Evolutionary conservation across 805 yeast genomes (phyloP), one percentile per base, ranked within the genome.

Genomic region (Yamadazyma phyllophila): DNA sequence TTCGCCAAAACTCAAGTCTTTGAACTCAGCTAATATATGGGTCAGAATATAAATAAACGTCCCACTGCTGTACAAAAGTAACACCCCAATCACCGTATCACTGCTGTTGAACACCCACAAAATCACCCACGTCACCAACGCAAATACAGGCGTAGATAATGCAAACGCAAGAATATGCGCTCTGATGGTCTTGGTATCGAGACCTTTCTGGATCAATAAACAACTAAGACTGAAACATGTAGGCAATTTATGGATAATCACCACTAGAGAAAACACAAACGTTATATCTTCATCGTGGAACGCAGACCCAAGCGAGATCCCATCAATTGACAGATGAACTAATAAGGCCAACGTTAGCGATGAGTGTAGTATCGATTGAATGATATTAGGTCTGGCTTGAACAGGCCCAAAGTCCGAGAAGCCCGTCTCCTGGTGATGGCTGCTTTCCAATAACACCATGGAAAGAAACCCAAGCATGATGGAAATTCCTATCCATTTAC

Each of bases 231-330:
- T 85, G 59, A 86, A 82, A 4, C 88, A 74, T 0, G 92, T 83
- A 0, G 94, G 94, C 4, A 85, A 67, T 60, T 86, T 86, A 67
- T 86, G 94, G 27, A 83, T 57, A 48, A 85, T 70, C 26, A 86
- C 77, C 10, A 88, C 82, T 10, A 81, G 41, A 39, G 83, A 76
- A 41, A 86, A 78, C 32, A 81, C 52, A 31, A 75, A 61, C 6
- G 69, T 60, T 7, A 63, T 55, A 45, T 65, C 65, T 15, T 67
- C 60, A n/a, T 54, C 55, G 9, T 76, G 57, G 40, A 73, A 69
- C 1, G 85, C 73, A 0, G 89, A 77, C 0, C 90, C 89, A 30
- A 86, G 65, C 0, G 89, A 83, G 6, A 86, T 67, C 1, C 95
- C 95, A 55, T 86, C 95, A 1, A 87, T 80, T 2, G 80, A 55